Base-by-base conservation (phyloP, 148 eudicot species). In the Amaranthus cruentus region DNA sequence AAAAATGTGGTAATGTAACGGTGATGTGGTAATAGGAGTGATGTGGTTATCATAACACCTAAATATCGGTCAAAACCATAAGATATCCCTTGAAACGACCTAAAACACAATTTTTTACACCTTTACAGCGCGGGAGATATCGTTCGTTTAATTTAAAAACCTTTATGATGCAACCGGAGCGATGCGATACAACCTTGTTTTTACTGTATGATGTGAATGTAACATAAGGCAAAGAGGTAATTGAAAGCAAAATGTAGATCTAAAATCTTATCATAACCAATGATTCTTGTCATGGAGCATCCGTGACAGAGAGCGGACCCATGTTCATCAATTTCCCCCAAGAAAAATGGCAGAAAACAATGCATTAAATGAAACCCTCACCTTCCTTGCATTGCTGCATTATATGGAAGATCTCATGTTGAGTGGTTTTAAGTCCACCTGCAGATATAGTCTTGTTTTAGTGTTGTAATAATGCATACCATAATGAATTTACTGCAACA, bases 371-470 rank as follows among this genome's bases (percentile, higher is more conserved):
- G 69, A 66, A 66, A 66, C 13, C 49, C 55, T 66, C 69, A 66
- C 69, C 69, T 65, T 65, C 68, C 68, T 66, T 15, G 55, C 69
- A 47, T 66, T 15, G 55, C 69, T 66, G 69, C 51, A 66, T 21
- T 7, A 21, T 7, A 21, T 67, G n/a, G 43, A 67, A 67, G 13
- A 7, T 50, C 56, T 50, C 9, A 67, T 51, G 70, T 66, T 48
- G 55, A 49, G 70, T 51, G 70, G 70, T 50, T 50, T 21, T 18
- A 13, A 50, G 4, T 66, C 12, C 52, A 47, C 53, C 70, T 18
- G 44, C 57, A 49, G 43, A 15, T 48, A 51, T 2, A 50, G 3
- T n/a, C 70, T 14, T 18, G 70, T 50, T 67, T 67, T 18, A 67
- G 46, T 51, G 50, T 15, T 66, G 2, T 18, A 67, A n/a, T 51